A percentile compares a stretch with the other conserved stretches of the same genome.
These are phyloP conservation scores for Papiliotrema terrestris DNA, from an alignment of 1,284 basidiomycete species.

Conservation along the genomic window DNA sequence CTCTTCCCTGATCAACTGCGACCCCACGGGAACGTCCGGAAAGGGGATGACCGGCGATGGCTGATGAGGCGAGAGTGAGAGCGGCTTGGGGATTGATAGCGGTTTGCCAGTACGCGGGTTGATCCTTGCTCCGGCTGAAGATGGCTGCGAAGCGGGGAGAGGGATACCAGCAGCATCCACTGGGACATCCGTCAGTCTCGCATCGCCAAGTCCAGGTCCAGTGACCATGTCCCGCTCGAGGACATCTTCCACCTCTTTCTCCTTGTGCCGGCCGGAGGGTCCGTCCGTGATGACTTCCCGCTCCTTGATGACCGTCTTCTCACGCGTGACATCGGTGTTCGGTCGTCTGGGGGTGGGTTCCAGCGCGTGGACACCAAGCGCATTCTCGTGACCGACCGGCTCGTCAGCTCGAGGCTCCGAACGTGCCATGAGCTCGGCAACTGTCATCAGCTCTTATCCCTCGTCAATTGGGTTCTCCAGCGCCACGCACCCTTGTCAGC, in stretches of 20 bases:
- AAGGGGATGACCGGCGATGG: conserved; percentile 22
- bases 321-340: conserved; percentile 24
- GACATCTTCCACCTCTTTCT: conserved; percentile 22
- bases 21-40: conserved; percentile 1
- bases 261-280: conserved; percentile 21
- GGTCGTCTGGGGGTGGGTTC: conserved; percentile 1
- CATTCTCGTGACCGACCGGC: conserved; percentile 11
- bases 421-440: conserved; percentile 31
- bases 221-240: conserved; percentile 18
- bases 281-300: conserved; percentile 32
- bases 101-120: conserved; percentile 38
- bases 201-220: background rate
- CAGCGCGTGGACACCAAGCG: conserved; percentile 9
- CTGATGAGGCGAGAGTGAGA: conserved; percentile 20
- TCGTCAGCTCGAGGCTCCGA: background rate
- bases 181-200: background rate
- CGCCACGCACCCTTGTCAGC: conserved; percentile 34
- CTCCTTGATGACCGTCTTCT: conserved; percentile 31
- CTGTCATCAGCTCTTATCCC: conserved; percentile 11
- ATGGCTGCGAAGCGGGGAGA: background rate
- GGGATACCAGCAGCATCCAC: conserved; percentile 1
- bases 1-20: conserved; percentile 25
- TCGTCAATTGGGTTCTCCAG: conserved; percentile 1
- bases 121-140: conserved; percentile 10
- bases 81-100: conserved; percentile 24